phyloP scores from a whole-genome alignment of 345 rosid species.

The Capsella bursapastoris region DNA sequence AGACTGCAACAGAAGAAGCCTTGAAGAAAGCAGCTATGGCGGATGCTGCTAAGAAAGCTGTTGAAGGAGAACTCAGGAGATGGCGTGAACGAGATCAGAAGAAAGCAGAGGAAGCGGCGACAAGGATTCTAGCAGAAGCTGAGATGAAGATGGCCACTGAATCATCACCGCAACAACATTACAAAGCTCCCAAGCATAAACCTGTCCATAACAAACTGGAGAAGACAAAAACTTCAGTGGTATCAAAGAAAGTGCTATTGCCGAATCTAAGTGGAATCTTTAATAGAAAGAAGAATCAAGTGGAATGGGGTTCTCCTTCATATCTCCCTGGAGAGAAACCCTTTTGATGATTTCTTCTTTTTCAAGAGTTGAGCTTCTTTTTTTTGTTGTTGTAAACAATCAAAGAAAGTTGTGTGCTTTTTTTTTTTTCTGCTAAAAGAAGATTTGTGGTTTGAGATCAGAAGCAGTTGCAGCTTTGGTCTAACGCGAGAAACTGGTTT shows the following conservation, averaged over 20 bases:
- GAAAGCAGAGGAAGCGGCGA: constrained; percentile 81
- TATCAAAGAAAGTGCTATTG: constrained; percentile 64
- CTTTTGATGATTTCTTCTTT: constrained; percentile 47
- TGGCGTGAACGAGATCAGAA: constrained; percentile 92
- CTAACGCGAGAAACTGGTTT: constrained; percentile 31
- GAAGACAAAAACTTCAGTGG: constrained; percentile 56
- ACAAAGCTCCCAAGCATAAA: constrained; percentile 60
- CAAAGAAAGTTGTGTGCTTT: constrained; percentile 29
- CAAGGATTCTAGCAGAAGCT: constrained; percentile 75
- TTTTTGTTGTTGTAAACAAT: constrained; percentile 19
- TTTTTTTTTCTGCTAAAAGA: constrained; percentile 1
- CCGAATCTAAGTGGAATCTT: constrained; percentile 77
- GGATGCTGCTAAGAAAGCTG: constrained; percentile 90
- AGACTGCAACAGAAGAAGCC: constrained; percentile 66
- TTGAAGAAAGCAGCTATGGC: constrained; percentile 93
- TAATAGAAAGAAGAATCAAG: constrained; percentile 76
- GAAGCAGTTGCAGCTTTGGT: constrained; percentile 27
- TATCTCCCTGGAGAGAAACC: constrained; percentile 76
- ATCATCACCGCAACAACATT: constrained; percentile 70
- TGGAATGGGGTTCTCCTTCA: constrained; percentile 86
- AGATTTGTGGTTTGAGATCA: constrained; percentile 34
- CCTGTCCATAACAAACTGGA: constrained; percentile 57
- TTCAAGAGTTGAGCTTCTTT: constrained; percentile 28
- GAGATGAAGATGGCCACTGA: constrained; percentile 54
- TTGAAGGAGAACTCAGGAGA: constrained; percentile 89